Evolutionary conservation across 768 basidiomycete species (phyloP).

Genomic region (Boletus rubropictus): DNA sequence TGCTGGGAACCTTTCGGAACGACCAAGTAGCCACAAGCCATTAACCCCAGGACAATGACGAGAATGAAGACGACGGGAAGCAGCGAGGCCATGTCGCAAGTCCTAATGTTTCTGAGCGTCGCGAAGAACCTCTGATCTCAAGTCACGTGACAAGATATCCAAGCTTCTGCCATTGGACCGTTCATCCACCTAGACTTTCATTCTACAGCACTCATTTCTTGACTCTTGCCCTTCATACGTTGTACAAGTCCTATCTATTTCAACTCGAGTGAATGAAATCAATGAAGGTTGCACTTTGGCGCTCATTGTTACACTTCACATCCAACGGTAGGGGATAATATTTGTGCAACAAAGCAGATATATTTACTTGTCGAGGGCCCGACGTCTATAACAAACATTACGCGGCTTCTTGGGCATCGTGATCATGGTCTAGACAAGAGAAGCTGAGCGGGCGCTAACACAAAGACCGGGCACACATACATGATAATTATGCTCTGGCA

Average conservation of each 20-base stretch:
- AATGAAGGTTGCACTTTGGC: too few species aligned
- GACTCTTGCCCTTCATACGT: too few species aligned
- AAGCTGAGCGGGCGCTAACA: slow-evolving; percentile 5
- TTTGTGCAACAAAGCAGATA: slow-evolving; percentile 2
- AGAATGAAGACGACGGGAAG: slow-evolving; percentile 67
- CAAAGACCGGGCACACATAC: slow-evolving; percentile 41
- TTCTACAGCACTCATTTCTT: too few species aligned
- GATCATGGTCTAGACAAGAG: slow-evolving; percentile 74
- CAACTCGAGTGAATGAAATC: too few species aligned
- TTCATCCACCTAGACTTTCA: too few species aligned
- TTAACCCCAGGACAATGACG: slow-evolving; percentile 58
- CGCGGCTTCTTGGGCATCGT: slow-evolving; percentile 76
- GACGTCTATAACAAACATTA: slow-evolving; percentile 59
- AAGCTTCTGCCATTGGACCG: too few species aligned
- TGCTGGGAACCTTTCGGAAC: slow-evolving; percentile 86
- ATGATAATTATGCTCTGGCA: slow-evolving; percentile 88
- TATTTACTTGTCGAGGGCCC: slow-evolving; percentile 43
- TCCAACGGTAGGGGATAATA: too few species aligned
- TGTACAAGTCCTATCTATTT: too few species aligned
- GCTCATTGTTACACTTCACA: too few species aligned
- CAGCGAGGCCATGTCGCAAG: slow-evolving; percentile 54
- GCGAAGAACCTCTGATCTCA: not conserved
- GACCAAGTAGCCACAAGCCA: slow-evolving; percentile 58
- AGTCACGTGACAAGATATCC: slow-evolving; percentile 7
- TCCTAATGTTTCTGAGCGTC: too few species aligned